Conservation (phyloP, 257 asterid species). For the Plantago ovata region DNA sequence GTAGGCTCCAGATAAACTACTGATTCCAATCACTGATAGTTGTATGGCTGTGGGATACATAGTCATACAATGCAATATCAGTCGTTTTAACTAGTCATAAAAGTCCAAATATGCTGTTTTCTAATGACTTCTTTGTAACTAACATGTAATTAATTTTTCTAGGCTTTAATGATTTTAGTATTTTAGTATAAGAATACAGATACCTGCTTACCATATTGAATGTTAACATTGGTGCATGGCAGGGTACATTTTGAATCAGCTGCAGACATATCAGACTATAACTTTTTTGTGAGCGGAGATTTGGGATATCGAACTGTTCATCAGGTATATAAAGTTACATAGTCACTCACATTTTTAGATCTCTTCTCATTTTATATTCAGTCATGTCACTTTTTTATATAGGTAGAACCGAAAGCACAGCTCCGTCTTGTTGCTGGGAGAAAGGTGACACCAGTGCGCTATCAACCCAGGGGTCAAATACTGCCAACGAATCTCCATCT, state of each 20-base stretch:
- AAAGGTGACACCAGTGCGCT: constrained; percentile 21
- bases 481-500: constrained; percentile 20
- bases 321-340: constrained; percentile 25
- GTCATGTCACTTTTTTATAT: neutral
- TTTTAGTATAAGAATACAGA: constrained; percentile 11
- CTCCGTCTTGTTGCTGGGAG: constrained; percentile 26
- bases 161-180: neutral
- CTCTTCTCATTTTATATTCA: neutral
- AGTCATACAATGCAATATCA: no score
- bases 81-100: no score
- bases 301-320: constrained; percentile 84
- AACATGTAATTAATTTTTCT: constrained; percentile 11
- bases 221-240: constrained; percentile 24
- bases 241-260: constrained; percentile 76
- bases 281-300: constrained; percentile 65
- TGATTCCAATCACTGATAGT: no score
- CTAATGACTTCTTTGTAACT: neutral
- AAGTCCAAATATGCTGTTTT: no score
- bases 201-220: constrained; percentile 15
- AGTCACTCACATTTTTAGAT: neutral
- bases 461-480: constrained; percentile 1
- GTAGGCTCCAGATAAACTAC: no score
- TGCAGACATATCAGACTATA: constrained; percentile 50
- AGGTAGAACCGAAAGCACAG: constrained; percentile 12
- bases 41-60: constrained; percentile 5